These are phyloP conservation scores for Fusarium sp. DNA, from an alignment of 2,329 filamentous ascomycete genomes.

Conservation along the genomic window DNA sequence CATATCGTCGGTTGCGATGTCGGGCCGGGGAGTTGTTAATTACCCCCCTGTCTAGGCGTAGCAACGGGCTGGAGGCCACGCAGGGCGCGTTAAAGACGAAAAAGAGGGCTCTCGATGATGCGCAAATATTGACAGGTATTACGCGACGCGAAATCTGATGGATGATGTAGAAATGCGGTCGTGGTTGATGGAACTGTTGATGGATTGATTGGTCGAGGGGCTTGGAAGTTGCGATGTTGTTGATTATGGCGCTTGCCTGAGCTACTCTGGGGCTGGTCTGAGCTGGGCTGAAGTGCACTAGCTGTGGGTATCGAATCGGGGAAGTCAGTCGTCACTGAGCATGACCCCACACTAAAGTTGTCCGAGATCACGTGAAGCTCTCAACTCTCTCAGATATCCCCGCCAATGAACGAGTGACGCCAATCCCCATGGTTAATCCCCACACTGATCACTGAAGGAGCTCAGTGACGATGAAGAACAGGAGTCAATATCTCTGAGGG, in stretches of 20 bases:
- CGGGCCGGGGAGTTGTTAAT: conserved; percentile 45
- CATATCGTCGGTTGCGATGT: conserved; percentile 65
- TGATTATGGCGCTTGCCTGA: conserved; percentile 41
- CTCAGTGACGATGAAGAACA: not conserved
- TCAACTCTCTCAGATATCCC: not conserved
- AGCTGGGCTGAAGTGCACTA: conserved; percentile 12
- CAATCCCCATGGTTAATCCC: conserved; percentile 8
- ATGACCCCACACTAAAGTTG: conserved; percentile 11
- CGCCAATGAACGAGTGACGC: conserved; percentile 9
- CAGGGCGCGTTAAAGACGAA: conserved; percentile 27
- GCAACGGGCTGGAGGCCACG: conserved; percentile 27
- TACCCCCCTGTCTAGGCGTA: conserved; percentile 43
- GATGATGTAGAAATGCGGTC: conserved; percentile 38
- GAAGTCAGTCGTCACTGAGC: conserved; percentile 24
- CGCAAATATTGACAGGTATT: conserved; percentile 24
- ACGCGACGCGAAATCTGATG: conserved; percentile 50
- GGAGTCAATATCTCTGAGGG: not conserved
- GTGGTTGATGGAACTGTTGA: conserved; percentile 46
- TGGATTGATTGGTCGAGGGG: conserved; percentile 40
- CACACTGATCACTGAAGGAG: not conserved
- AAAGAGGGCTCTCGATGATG: conserved; percentile 31
- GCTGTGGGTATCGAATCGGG: conserved; percentile 29
- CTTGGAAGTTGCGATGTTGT: conserved; percentile 44
- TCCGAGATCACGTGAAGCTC: conserved; percentile 7
- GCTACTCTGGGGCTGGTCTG: conserved; percentile 16